Evolutionary conservation across 169 alveolate species (phyloP).

Genomic region (Plasmodium inui): DNA sequence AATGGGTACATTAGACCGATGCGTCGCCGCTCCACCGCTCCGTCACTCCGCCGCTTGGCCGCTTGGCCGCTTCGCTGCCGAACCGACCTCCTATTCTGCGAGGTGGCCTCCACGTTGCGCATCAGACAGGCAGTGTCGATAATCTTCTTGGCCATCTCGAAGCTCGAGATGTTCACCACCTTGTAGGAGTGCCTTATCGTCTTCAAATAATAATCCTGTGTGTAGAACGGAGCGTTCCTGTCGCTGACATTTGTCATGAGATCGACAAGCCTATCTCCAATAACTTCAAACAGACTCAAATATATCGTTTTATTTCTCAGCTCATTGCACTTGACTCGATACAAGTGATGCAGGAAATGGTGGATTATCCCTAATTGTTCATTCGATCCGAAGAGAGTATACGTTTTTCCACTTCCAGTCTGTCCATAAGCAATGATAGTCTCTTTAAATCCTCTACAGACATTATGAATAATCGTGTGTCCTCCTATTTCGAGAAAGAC

Average conservation of each 20-base stretch:
- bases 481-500: slow-evolving; percentile 58
- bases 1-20: neutral
- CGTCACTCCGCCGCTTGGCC: neutral
- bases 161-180: slow-evolving; percentile 43
- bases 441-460: slow-evolving; percentile 53
- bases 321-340: neutral
- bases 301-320: slow-evolving; percentile 10
- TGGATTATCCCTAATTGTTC: slow-evolving; percentile 40
- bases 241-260: slow-evolving; percentile 30
- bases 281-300: slow-evolving; percentile 40
- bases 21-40: neutral
- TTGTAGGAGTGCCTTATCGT: slow-evolving; percentile 48
- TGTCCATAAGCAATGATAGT: slow-evolving; percentile 59
- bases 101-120: slow-evolving; percentile 65
- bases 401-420: slow-evolving; percentile 69
- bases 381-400: slow-evolving; percentile 53
- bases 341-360: slow-evolving; percentile 29
- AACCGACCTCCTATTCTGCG: slow-evolving; percentile 49
- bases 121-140: slow-evolving; percentile 59
- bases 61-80: neutral
- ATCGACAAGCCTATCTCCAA: slow-evolving; percentile 49
- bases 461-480: slow-evolving; percentile 36
- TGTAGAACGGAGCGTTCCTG: slow-evolving; percentile 23
- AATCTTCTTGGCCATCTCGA: slow-evolving; percentile 41
- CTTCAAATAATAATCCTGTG: slow-evolving; percentile 36